A percentile compares a stretch with the other conserved stretches of the same genome.
Evolutionary conservation across 2,329 filamentous ascomycete genomes (phyloP).

Genomic region (Pseudogymnoascus sp.): DNA sequence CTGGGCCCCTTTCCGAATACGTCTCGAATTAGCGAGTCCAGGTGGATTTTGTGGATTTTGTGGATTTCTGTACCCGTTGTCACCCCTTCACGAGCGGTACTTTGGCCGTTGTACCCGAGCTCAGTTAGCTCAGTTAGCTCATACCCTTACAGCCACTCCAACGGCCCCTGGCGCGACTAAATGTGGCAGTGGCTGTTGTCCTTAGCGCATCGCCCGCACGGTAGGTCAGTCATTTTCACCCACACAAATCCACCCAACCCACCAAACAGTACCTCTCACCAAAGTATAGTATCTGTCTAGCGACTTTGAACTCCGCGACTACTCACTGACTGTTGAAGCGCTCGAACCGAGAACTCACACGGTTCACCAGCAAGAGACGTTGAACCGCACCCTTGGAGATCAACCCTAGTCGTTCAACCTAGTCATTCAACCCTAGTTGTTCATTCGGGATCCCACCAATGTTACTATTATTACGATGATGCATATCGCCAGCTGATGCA

Average conservation of each 20-base stretch:
- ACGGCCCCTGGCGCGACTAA: not conserved
- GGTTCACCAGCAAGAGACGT: not conserved
- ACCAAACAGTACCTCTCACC: not conserved
- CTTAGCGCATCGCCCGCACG: not conserved
- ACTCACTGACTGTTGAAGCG: not conserved
- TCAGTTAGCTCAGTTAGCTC: not conserved
- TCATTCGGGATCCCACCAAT: not conserved
- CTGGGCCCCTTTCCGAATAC: constrained; percentile 10
- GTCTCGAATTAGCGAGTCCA: constrained; percentile 10
- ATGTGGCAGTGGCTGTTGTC: not conserved
- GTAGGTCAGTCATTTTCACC: not conserved
- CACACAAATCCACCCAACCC: not conserved
- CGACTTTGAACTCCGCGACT: not conserved
- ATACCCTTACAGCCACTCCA: not conserved
- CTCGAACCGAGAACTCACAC: constrained; percentile 5
- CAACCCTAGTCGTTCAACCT: not conserved
- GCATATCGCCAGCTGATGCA: constrained; percentile 4
- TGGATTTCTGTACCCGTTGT: not conserved
- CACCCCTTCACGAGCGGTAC: not conserved
- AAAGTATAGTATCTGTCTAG: not conserved
- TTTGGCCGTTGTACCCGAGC: not conserved
- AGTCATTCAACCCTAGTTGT: not conserved
- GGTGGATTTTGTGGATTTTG: not conserved
- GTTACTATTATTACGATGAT: constrained; percentile 8
- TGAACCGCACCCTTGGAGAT: constrained; percentile 10